Evolutionary conservation across 2,329 filamentous ascomycete genomes (phyloP).

Genomic region (Sporothrix globosa): DNA sequence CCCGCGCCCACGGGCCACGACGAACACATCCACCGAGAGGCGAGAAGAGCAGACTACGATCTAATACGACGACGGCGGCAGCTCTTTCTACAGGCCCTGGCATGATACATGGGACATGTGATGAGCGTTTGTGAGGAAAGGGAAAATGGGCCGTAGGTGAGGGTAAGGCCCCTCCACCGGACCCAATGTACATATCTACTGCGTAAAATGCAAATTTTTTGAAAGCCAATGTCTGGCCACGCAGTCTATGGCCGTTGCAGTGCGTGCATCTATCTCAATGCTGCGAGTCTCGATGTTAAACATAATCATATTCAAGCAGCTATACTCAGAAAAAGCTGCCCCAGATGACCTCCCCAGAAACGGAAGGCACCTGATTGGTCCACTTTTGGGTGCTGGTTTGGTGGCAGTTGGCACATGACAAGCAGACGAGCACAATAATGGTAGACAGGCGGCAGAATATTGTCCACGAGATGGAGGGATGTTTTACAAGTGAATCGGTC

Average conservation of each 20-base stretch:
- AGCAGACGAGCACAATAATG: not conserved
- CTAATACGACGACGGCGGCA: not conserved
- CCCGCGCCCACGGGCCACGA: not conserved
- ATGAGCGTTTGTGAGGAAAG: not conserved
- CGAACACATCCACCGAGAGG: not conserved
- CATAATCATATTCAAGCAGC: not conserved
- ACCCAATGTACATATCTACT: slow-evolving; percentile 34
- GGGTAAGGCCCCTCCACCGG: not conserved
- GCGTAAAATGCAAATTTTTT: slow-evolving; percentile 27
- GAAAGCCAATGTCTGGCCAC: not conserved
- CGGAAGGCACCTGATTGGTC: slow-evolving; percentile 36
- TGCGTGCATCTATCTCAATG: not conserved
- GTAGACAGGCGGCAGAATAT: too few species aligned
- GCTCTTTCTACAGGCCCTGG: not conserved
- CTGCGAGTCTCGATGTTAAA: not conserved
- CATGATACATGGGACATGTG: not conserved
- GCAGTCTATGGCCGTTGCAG: too few species aligned
- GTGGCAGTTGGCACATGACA: not conserved
- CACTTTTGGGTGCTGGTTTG: slow-evolving; percentile 19
- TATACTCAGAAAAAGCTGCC: slow-evolving; percentile 5
- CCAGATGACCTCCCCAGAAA: slow-evolving; percentile 37
- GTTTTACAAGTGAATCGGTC: not conserved
- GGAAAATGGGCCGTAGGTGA: slow-evolving; percentile 6
- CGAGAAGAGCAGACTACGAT: not conserved
- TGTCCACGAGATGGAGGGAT: too few species aligned